Base-by-base conservation (phyloP, 1,284 basidiomycete genomes). In the Garcileccinum viscosum region DNA sequence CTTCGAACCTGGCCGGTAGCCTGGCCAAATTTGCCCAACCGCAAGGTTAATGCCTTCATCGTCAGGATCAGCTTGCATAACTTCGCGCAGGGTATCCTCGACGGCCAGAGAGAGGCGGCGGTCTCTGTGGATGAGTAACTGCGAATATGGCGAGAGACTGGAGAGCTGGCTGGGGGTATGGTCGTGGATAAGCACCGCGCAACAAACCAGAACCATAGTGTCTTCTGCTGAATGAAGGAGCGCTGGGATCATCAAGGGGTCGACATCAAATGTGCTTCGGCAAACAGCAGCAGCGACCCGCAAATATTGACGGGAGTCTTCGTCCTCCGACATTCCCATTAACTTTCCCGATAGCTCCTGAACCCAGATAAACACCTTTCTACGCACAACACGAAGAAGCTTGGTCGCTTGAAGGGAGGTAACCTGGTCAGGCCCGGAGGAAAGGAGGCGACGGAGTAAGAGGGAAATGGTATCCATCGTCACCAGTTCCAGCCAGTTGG, bases 401-500 rank as follows among this genome's bases (percentile, higher is more conserved):
- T 40, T n/a, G 24, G 72, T 71, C 2, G 76, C 76, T 11, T 44
- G 33, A 5, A 61, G 12, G 1, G 60, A 67, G 11, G 77, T 47
- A 7, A 63, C 37, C 4, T 64, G 17, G 42, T 73, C 65, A 1
- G 15, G 62, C 12, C 71, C 64, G 2, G 80, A 78, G 1, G 81
- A 71, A 15, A 85, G 74, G 14, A 87, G 69, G 37, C 85, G 83
- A 58, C 67, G 68, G 1, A 72, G 70, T 3, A 87, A 69, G 27
- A 78, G 71, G 58, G 82, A 77, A 14, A 85, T 77, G 0, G 77
- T 84, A 33, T 77, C 73, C 61, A 84, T 80, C 0, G 83, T 80
- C 38, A 77, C 74, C 0, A 72, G 75, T 67, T 87, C 81, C 42
- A 81, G 71, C 87, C 87, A 88, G 71, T 84, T 88, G 3, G 66